A percentile compares a stretch with the other conserved stretches of the same genome.
phyloP scores from a whole-genome alignment of 179 eudicot genomes.

The Beta corolliflora region DNA sequence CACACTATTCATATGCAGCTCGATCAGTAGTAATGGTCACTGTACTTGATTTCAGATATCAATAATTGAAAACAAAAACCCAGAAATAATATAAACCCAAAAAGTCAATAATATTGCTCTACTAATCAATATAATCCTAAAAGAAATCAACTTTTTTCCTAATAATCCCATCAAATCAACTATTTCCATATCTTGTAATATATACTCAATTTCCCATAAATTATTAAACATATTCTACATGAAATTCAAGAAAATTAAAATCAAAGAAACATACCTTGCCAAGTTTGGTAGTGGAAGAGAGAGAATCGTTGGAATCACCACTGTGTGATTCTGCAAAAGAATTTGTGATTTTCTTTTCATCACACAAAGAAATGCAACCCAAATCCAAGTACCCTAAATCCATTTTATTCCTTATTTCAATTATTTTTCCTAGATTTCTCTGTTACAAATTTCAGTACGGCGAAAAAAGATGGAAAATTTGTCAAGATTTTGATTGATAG shows the following conservation, averaged over 20 bases:
- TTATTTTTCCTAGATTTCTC: background rate
- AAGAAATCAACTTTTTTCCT: too few relatives aligned
- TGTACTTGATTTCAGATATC: too few relatives aligned
- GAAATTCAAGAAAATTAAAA: background rate
- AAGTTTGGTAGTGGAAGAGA: conserved; percentile 38
- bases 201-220: too few relatives aligned
- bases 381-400: conserved; percentile 71
- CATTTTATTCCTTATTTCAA: conserved; percentile 27
- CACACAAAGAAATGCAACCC: conserved; percentile 49
- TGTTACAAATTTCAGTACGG: background rate
- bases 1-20: too few relatives aligned
- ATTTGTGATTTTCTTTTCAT: conserved; percentile 41
- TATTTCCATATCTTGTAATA: background rate
- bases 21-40: too few relatives aligned
- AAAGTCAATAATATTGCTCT: too few relatives aligned
- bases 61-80: too few relatives aligned
- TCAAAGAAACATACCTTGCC: conserved; percentile 42
- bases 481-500: background rate
- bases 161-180: background rate
- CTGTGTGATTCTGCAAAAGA: conserved; percentile 19
- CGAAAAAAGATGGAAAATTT: background rate
- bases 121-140: too few relatives aligned
- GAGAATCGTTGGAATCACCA: conserved; percentile 32
- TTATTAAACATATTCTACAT: background rate
- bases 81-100: too few relatives aligned